Evolutionary conservation across 768 basidiomycete genomes (phyloP).

Genomic region (Boletus subparvulus): DNA sequence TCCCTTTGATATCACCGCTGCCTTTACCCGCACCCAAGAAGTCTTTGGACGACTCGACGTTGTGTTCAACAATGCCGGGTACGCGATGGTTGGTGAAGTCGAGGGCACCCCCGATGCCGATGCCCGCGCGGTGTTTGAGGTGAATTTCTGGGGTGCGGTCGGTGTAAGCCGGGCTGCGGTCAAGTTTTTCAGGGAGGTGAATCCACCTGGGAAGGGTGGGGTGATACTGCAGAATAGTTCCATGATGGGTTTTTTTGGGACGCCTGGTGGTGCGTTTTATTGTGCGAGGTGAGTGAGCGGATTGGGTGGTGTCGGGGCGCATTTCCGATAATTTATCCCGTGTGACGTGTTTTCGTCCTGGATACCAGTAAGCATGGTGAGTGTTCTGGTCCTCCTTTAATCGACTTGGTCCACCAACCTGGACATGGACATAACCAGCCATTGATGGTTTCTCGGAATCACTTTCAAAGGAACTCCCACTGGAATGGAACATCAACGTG

Average conservation of each 20-base stretch:
- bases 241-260: neutral
- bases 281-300: constrained; percentile 8
- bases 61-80: constrained; percentile 45
- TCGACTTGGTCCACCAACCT: neutral
- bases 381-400: neutral
- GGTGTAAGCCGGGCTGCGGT: constrained; percentile 27
- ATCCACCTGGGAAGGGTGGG: constrained; percentile 17
- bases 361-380: constrained; percentile 13
- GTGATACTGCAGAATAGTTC: constrained; percentile 17
- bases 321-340: neutral
- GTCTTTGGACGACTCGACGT: constrained; percentile 43
- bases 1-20: constrained; percentile 30
- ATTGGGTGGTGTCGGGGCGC: neutral
- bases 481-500: constrained; percentile 21
- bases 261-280: constrained; percentile 13
- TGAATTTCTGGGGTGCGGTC: constrained; percentile 22
- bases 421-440: neutral
- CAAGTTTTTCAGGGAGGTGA: constrained; percentile 35
- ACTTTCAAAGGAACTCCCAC: constrained; percentile 10
- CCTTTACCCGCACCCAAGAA: constrained; percentile 33
- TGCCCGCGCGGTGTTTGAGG: constrained; percentile 36
- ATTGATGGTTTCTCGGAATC: constrained; percentile 12
- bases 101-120: constrained; percentile 33
- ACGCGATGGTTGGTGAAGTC: constrained; percentile 29
- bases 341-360: neutral